A percentile compares a stretch with the other conserved stretches of the same genome.
Conservation (phyloP, 2,329 filamentous ascomycete species). For the Fusarium nisikadoi region DNA sequence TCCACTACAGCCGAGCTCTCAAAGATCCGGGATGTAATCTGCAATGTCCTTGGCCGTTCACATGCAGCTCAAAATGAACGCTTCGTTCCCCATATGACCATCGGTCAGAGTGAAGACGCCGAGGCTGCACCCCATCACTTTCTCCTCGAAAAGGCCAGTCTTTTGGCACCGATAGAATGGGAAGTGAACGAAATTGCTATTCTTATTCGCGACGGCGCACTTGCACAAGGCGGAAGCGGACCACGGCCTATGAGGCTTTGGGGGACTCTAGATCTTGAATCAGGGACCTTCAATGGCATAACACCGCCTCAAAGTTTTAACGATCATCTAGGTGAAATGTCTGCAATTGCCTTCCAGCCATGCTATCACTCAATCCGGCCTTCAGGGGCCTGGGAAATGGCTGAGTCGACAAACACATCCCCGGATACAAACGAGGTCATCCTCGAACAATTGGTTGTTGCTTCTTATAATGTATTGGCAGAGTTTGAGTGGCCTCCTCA, state of each 20-base stretch:
- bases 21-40: slow-evolving; percentile 49
- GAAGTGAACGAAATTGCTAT: slow-evolving; percentile 60
- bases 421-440: not conserved
- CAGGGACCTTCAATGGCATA: slow-evolving; percentile 14
- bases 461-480: slow-evolving; percentile 65
- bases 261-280: slow-evolving; percentile 58
- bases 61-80: slow-evolving; percentile 10
- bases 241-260: slow-evolving; percentile 66
- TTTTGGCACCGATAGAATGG: slow-evolving; percentile 62
- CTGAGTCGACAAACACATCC: not conserved
- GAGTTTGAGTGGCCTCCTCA: slow-evolving; percentile 61
- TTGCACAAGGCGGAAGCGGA: slow-evolving; percentile 42
- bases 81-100: slow-evolving; percentile 64
- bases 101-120: slow-evolving; percentile 66
- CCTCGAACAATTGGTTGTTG: slow-evolving; percentile 50
- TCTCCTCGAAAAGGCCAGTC: slow-evolving; percentile 62
- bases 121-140: slow-evolving; percentile 59
- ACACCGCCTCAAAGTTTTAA: slow-evolving; percentile 12
- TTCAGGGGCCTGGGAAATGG: slow-evolving; percentile 8
- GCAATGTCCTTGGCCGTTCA: slow-evolving; percentile 50
- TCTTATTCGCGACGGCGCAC: slow-evolving; percentile 59
- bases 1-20: slow-evolving; percentile 39
- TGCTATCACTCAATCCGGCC: slow-evolving; percentile 18
- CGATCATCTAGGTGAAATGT: not conserved
- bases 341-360: slow-evolving; percentile 3